Evolutionary conservation across 2,329 filamentous ascomycete species (phyloP), one percentile per base, ranked within the genome.

Genomic region (Colletotrichum sp.): DNA sequence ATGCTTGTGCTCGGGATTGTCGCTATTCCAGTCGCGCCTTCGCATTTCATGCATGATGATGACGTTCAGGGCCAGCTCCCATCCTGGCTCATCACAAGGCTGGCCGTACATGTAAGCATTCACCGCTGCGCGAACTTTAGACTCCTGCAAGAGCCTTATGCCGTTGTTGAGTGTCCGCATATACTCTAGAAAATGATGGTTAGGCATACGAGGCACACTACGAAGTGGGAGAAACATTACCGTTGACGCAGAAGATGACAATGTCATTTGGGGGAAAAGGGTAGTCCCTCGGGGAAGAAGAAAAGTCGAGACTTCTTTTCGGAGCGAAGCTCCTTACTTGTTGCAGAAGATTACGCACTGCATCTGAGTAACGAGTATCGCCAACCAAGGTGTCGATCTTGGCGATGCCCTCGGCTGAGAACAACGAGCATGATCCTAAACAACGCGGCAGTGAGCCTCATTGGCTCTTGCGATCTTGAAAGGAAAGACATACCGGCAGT

Each of bases 391-490:
- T 28, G 5, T 72, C 69, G 24, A 72, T 72, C 30, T 72, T 66
- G 12, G 69, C 24, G 24, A 72, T 72, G 5, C 68, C 68, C 22
- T 71, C 68, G 15, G 34, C 26, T 8, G 68, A 71, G 18, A 82
- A 82, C 24, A 79, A 76, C 10, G 80, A 79, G 12, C 77, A 79
- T 28, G 73, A 77, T 3, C 65, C 79, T 52, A 12, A 48, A 26
- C 1, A 16, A 26, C 2, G 13, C 3, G 48, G 18, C 22, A 22
- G 24, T 59, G 26, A 30, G 55, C 22, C 26, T 16, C 55, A 13
- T 22, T 0, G n/a, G 2, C n/a, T 52, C 44, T 52, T 13, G 4
- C 6, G 15, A 8, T 26, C 1, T 30, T 1, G 5, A 28, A 1
- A 12, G 34, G 2, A 2, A 67, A 75, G 12, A 52, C 80, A 12